Evolutionary conservation across 768 basidiomycete species (phyloP), one percentile per base, ranked within the genome.

Genomic region (Astraeus odoratus): DNA sequence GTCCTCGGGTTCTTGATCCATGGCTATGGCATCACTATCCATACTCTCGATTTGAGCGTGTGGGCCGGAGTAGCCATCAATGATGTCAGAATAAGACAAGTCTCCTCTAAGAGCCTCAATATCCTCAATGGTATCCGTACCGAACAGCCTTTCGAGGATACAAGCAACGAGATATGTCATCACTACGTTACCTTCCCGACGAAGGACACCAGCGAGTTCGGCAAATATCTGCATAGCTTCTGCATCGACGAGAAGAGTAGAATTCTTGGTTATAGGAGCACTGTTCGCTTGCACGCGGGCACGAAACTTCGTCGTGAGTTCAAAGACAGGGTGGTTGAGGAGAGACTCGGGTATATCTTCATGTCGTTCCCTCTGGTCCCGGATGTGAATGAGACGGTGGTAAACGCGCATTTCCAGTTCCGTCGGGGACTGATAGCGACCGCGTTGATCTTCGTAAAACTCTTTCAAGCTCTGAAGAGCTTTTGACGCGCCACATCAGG

Each of bases 381-480:
- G 82, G 35, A 97, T 84, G 56, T 96, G 91, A 23, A 88, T 83
- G 24, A 98, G 78, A 38, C 94, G 81, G 58, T 94, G 89, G 65
- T 97, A 99, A 1, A 96, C 82, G 25, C 90, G 82, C 81, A 99
- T 96, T 64, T 99, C 95, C 37, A 97, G 76, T 58, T 98, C 94
- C 30, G 85, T 86, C 0, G 85, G 80, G 8, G 85, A 86, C 54
- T 81, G 67, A 49, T 83, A 83, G 33, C 68, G 65, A 8, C 71
- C 75, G 0, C 79, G 72, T 46, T 87, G 82, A 56, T 96, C 94
- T 51, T 88, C 81, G 58, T 96, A 95, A 55, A 91, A 93, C 58
- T 97, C 88, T 63, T 90, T 92, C 44, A 98, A 73, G 55, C 86
- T 90, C 61, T 90, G 89, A 29, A 97, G 74, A 13, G 92, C 94